A percentile compares a stretch with the other conserved stretches of the same genome.
These are phyloP conservation scores for Cerrena zonata DNA, from an alignment of 1,284 basidiomycete genomes.

Conservation along the genomic window DNA sequence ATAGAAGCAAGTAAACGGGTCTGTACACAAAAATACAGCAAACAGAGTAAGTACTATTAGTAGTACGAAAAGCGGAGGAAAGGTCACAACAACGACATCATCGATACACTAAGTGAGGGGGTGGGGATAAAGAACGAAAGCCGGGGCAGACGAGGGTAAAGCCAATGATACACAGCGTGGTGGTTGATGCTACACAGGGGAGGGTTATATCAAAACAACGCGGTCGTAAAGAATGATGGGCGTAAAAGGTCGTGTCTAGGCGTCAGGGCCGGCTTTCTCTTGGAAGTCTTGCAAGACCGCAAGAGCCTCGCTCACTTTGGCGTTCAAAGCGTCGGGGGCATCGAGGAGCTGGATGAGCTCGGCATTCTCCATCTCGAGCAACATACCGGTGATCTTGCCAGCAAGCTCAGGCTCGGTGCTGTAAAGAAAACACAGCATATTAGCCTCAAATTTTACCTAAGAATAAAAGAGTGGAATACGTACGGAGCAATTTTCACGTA, in stretches of 20 bases:
- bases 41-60: conserved; percentile 24
- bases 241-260: conserved; percentile 19
- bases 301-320: conserved; percentile 87
- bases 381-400: conserved; percentile 96
- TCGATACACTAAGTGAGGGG: conserved; percentile 12
- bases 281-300: conserved; percentile 74
- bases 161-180: conserved; percentile 18
- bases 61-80: conserved; percentile 15
- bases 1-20: no score
- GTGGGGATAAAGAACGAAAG: conserved; percentile 11
- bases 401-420: conserved; percentile 81
- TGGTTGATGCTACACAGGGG: not conserved
- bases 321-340: conserved; percentile 70
- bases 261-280: conserved; percentile 41
- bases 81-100: conserved; percentile 22
- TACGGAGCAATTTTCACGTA: conserved; percentile 83
- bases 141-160: conserved; percentile 5
- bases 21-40: conserved; percentile 15
- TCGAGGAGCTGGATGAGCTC: conserved; percentile 86
- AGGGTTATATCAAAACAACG: conserved; percentile 14
- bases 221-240: not conserved
- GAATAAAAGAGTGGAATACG: conserved; percentile 29
- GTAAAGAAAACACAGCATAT: no score
- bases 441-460: no score
- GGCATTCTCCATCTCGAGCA: conserved; percentile 93